phyloP scores from a whole-genome alignment of 1,139 yeast genomes.

The Debaryomyces singareniensis region DNA sequence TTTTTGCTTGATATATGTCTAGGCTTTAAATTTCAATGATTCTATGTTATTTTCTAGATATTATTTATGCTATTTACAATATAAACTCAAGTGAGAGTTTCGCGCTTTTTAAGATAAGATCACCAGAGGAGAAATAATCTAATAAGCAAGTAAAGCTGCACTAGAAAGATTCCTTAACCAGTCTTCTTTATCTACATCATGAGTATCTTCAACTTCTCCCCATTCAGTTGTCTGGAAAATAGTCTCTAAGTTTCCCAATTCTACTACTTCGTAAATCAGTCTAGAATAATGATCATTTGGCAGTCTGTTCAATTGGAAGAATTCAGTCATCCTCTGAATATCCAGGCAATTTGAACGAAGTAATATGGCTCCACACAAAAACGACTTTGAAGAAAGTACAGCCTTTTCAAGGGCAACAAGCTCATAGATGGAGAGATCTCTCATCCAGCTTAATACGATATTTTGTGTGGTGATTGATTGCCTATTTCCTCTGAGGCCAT shows the following conservation, averaged over 20 bases:
- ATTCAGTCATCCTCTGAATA: conserved; percentile 11
- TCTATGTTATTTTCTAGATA: too few species aligned
- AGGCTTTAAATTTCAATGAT: too few species aligned
- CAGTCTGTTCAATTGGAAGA: conserved; percentile 32
- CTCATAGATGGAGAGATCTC: conserved; percentile 61
- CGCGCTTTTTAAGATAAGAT: too few species aligned
- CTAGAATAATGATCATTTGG: conserved; percentile 22
- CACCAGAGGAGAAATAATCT: too few species aligned
- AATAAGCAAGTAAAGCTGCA: conserved; percentile 53
- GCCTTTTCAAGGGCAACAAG: conserved; percentile 86
- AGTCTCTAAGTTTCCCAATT: conserved; percentile 75
- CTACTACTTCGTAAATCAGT: conserved; percentile 65
- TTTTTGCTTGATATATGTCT: too few species aligned
- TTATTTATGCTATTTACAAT: too few species aligned
- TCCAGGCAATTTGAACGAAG: conserved; percentile 33
- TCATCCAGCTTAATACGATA: conserved; percentile 63
- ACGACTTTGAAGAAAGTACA: conserved; percentile 77
- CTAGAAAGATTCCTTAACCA: conserved; percentile 75
- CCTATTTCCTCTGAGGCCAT: conserved; percentile 73
- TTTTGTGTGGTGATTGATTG: conserved; percentile 57
- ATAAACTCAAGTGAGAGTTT: too few species aligned
- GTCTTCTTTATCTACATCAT: conserved; percentile 90
- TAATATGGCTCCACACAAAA: conserved; percentile 62
- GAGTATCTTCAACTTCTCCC: conserved; percentile 99
- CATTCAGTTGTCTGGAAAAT: conserved; percentile 80